Evolutionary conservation across 768 basidiomycete genomes (phyloP), one percentile per base, ranked within the genome.

Genomic region (Pholiota molesta): DNA sequence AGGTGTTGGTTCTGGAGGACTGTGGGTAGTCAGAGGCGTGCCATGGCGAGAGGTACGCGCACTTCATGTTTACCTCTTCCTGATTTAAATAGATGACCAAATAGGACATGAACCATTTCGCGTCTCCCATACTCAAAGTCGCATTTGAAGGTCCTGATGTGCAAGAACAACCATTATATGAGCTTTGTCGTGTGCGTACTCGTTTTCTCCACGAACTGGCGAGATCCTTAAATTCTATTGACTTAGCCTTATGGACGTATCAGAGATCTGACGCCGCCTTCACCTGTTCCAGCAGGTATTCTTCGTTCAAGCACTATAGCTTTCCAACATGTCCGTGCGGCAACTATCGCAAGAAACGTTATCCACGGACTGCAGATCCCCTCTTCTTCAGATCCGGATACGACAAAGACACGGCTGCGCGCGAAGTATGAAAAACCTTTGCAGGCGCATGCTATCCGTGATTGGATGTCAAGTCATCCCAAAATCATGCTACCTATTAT

Each of bases 141-240:
- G 76, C 85, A 6, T 98, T 97, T 66, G 92, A 97, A 33, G 97
- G 97, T 0, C 90, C 94, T 1, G 95, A 97, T 69, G 77, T 95
- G 1, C 82, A 84, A 29, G 93, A 96, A 68, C 92, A 96, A 73
- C 71, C 79, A 0, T 76, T 97, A 0, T 98, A 94, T 70, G 78
- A 88, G 28, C 74, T 94, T 23, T 85, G 95, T 61, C 82, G 95
- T 53, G 94, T 92, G 74, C 65, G 87, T 74, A 19, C 45, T 31
- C 23, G 5, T 21, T 11, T 51, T 37, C n/a, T 39, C 42, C 55
- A 10, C 52, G 37, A 49, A 57, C 39, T 37, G 35, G 45, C 35
- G 52, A 37, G 44, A 52, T 26, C 47, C 61, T 17, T 59, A 51
- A 61, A 64, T 23, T 44, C 29, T 62, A 35, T 59, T 56, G 31